A percentile compares a stretch with the other conserved stretches of the same genome.
Conservation (phyloP, 225 moss, liverwort and hornwort species). For the Takakia lepidozioides region DNA sequence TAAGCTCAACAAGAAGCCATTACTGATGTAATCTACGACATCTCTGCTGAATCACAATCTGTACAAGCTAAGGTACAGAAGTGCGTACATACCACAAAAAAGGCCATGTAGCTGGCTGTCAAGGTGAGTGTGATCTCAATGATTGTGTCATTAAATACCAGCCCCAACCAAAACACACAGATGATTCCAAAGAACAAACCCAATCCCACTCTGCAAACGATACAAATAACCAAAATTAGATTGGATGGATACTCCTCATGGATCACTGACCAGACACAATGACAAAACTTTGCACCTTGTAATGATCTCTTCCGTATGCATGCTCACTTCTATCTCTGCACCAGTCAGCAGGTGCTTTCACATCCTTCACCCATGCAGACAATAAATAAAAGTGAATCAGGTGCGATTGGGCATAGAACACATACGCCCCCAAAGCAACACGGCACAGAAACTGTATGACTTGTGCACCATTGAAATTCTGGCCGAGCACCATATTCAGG, state of each 20-base stretch:
- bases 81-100: slow-evolving; percentile 63
- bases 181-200: slow-evolving; percentile 72
- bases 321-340: too few species aligned
- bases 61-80: background rate
- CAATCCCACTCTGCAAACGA: slow-evolving; percentile 66
- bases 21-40: too few species aligned
- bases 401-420: slow-evolving; percentile 6
- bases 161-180: slow-evolving; percentile 65
- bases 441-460: slow-evolving; percentile 68
- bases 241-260: too few species aligned
- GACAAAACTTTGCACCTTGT: too few species aligned
- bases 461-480: slow-evolving; percentile 39
- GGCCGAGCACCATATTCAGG: slow-evolving; percentile 69
- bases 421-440: slow-evolving; percentile 90
- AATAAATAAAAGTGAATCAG: slow-evolving; percentile 7
- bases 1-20: too few species aligned
- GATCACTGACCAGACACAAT: too few species aligned
- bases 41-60: too few species aligned
- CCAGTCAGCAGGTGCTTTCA: too few species aligned
- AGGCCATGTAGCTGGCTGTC: slow-evolving; percentile 97
- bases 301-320: too few species aligned
- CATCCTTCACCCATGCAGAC: background rate
- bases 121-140: slow-evolving; percentile 92
- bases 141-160: slow-evolving; percentile 82
- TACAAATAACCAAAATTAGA: too few species aligned